Evolutionary conservation across 2,329 filamentous ascomycete genomes (phyloP).

Genomic region (Aspergillus tamarii): DNA sequence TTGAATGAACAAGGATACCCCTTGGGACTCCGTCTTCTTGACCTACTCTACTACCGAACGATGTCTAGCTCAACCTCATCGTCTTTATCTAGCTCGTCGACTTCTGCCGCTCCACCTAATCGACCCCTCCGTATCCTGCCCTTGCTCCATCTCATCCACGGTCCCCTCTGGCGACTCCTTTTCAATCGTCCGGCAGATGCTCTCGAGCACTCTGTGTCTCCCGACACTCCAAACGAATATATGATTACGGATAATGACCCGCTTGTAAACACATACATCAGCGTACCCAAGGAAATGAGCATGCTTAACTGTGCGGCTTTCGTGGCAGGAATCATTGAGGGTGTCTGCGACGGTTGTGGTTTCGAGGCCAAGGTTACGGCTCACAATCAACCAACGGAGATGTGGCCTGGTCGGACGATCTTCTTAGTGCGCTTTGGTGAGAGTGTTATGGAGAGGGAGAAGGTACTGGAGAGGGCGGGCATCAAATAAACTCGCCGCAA

Average conservation of each 20-base stretch:
- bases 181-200: conserved; percentile 90
- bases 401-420: conserved; percentile 97
- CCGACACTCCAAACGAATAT: conserved; percentile 87
- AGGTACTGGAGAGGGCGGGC: conserved; percentile 69
- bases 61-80: conserved; percentile 79
- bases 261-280: conserved; percentile 91
- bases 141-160: conserved; percentile 93
- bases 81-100: conserved; percentile 81
- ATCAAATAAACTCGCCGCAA: conserved; percentile 40
- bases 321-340: conserved; percentile 93
- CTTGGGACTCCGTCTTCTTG: conserved; percentile 89
- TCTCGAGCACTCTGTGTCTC: conserved; percentile 83
- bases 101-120: conserved; percentile 67
- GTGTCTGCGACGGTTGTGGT: conserved; percentile 88
- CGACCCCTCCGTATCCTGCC: conserved; percentile 86
- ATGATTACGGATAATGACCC: conserved; percentile 99
- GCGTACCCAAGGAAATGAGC: conserved; percentile 91
- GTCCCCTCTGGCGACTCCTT: conserved; percentile 86
- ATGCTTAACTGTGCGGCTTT: conserved; percentile 96
- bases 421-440: conserved; percentile 90
- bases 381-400: conserved; percentile 73
- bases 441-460: conserved; percentile 91
- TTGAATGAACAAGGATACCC: conserved; percentile 91
- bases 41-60: conserved; percentile 87
- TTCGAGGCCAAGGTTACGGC: conserved; percentile 89